Conservation (phyloP, 768 basidiomycete species). For the Collybiopsis luxurians region DNA sequence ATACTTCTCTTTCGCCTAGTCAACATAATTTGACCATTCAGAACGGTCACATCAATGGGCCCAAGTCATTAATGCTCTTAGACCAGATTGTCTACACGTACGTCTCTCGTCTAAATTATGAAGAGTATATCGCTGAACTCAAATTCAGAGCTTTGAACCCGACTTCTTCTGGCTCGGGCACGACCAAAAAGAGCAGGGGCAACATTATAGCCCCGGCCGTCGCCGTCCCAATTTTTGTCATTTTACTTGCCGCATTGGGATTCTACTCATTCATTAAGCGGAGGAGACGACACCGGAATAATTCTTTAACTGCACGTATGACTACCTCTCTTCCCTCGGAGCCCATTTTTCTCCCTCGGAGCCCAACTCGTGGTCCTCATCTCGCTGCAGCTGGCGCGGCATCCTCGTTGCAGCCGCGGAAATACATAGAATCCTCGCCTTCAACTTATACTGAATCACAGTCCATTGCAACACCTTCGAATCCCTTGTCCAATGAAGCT, state of each 20-base stretch:
- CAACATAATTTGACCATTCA: constrained; percentile 25
- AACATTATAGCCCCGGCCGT: not conserved
- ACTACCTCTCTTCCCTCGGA: too few species aligned
- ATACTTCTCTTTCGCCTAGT: constrained; percentile 18
- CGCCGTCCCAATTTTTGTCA: not conserved
- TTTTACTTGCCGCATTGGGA: not conserved
- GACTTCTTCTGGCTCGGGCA: not conserved
- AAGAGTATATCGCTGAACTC: not conserved
- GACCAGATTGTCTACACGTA: constrained; percentile 29
- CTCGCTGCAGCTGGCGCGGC: too few species aligned
- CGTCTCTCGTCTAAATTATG: constrained; percentile 2
- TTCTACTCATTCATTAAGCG: not conserved
- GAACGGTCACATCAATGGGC: constrained; percentile 22
- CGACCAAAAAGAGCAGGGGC: not conserved
- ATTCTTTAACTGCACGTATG: too few species aligned
- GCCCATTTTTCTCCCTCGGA: too few species aligned
- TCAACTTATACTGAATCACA: too few species aligned
- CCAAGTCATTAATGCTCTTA: constrained; percentile 23
- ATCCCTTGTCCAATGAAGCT: too few species aligned
- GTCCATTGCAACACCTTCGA: too few species aligned
- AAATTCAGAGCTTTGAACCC: not conserved
- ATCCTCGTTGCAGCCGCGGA: too few species aligned
- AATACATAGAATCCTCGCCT: too few species aligned
- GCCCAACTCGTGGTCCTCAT: too few species aligned
- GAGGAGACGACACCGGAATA: not conserved